Evolutionary conservation across 768 basidiomycete species (phyloP), one percentile per base, ranked within the genome.

Genomic region (Pholiota microspora): DNA sequence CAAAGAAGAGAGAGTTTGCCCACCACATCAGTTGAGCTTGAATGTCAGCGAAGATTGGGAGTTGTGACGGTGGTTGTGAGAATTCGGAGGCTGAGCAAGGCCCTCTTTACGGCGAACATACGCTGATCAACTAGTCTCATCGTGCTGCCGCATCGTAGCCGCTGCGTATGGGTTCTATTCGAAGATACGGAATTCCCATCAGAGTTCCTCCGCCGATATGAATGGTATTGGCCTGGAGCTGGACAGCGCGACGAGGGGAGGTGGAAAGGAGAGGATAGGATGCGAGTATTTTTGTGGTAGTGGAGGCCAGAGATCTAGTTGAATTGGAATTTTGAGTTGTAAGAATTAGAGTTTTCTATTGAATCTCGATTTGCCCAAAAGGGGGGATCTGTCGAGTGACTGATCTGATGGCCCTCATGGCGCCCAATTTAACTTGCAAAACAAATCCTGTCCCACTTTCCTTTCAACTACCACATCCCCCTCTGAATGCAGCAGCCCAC

Each of bases 401-500:
- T 18, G 38, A 42, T 42, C 51, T 42, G 35, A 42, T 40, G 38
- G 10, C 8, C 27, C n/a, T n/a, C n/a, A n/a, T n/a, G 29, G 47
- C 18, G 27, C 51, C 13, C 40, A 51, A 44, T 45, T 51, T 49
- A 55, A 54, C 53, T 46, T 58, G 52, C 44, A 55, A 48, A 55
- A 54, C 51, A 59, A 44, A 49, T 56, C 36, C 42, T 45, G 36
- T 59, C 48, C 52, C 45, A 51, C 54, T 55, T 55, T 54, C 59
- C 55, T 46, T 57, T 32, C 48, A 51, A 51, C 51, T 44, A 50
- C 38, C 63, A 56, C 51, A 34, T 52, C 42, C 58, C 52, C 59
- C 57, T 58, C 61, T 67, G 60, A 47, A 85, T 84, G 79, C 89
- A 92, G 64, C 80, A 78, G 56, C 89, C 89, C 40, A 92, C 89